Evolutionary conservation across 805 yeast species (phyloP), one percentile per base, ranked within the genome.

Genomic region (Myxozyma sirexii): DNA sequence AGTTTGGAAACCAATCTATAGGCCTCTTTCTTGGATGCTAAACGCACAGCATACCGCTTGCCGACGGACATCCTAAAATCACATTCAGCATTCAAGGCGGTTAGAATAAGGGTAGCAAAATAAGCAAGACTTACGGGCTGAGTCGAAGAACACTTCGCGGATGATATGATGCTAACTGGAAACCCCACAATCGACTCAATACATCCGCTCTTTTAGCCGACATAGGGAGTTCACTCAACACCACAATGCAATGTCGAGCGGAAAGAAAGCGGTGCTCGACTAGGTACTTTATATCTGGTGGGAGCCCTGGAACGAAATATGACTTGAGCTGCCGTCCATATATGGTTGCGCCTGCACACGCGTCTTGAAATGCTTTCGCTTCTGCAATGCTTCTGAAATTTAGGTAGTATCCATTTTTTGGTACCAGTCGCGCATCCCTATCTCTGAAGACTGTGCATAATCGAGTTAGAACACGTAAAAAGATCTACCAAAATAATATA

Each of bases 1-100:
- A 44, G 31, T 23, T 43, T 12, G n/a, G 29, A n/a, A 13, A 56
- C 41, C 13, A 56, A 19, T n/a, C 51, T 56, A 44, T 45, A 50
- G 29, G 56, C 60, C 13, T 56, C 60, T 26, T 29, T 48, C 33
- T 43, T 45, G 4, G 56, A 42, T 1, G 33, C 49, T 13, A 56
- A 21, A 19, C 29, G 55, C 12, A 56, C 21, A 10, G 52, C 45
- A 21, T 10, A 54, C 24, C 57, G 54, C 42, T 46, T 46, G 15
- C 24, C 27, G n/a, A 23, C 23, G 4, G 27, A 12, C 41, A 17
- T 17, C 12, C 51, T 47, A 33, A 21, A 8, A 19, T 21, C 15
- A 7, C 23, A 19, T 17, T 47, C 33, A 35, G 15, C 4, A 17
- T 4, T 15, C 17, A 4, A n/a, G n/a, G n/a, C 35, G 1, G 21